Evolutionary conservation across 2,329 filamentous ascomycete genomes (phyloP).

Genomic region (Rutstroemia sp.): DNA sequence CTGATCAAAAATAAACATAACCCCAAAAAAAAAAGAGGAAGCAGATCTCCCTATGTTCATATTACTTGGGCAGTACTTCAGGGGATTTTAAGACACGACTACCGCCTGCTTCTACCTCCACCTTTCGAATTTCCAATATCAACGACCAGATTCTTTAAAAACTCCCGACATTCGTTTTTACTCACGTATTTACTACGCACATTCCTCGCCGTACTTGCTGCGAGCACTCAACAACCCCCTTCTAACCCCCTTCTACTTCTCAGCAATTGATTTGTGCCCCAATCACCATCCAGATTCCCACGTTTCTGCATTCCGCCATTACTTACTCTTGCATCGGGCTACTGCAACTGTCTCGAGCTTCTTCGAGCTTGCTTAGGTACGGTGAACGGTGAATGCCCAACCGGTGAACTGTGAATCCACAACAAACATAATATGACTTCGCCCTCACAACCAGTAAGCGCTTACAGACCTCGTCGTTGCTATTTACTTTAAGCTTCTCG

Average conservation of each 20-base stretch:
- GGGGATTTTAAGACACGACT: too few relatives aligned
- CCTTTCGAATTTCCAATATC: not conserved
- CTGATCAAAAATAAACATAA: too few relatives aligned
- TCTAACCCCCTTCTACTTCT: too few relatives aligned
- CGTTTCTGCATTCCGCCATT: slow-evolving; percentile 5
- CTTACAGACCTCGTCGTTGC: not conserved
- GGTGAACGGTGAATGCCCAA: not conserved
- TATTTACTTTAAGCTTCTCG: not conserved
- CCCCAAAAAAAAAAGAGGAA: too few relatives aligned
- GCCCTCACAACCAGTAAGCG: slow-evolving; percentile 23
- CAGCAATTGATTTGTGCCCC: too few relatives aligned
- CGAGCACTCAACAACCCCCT: too few relatives aligned
- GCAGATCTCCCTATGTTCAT: too few relatives aligned
- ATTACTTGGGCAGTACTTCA: too few relatives aligned
- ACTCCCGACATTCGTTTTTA: not conserved
- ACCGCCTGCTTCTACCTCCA: not conserved
- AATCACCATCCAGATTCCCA: not conserved
- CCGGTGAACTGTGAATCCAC: not conserved
- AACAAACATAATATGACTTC: slow-evolving; percentile 18
- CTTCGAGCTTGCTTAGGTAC: not conserved
- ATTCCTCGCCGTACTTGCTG: slow-evolving; percentile 1
- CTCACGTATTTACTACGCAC: not conserved
- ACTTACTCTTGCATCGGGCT: slow-evolving; percentile 6
- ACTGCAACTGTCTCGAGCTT: slow-evolving; percentile 1
- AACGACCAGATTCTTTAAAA: not conserved